Evolutionary conservation across 805 yeast genomes (phyloP).

Genomic region (Nakazawaea peltata): DNA sequence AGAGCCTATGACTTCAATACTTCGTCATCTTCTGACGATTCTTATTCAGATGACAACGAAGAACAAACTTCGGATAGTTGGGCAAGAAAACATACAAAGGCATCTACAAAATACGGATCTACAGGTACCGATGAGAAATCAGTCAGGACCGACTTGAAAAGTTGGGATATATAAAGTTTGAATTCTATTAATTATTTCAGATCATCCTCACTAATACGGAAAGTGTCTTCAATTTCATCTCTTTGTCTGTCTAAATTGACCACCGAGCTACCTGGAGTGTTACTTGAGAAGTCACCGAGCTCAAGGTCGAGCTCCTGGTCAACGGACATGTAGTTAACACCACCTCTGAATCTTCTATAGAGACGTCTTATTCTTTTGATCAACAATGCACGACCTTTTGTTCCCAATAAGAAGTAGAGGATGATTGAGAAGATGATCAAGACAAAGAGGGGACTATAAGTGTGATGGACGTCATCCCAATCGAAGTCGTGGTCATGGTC

Average conservation of each 20-base stretch:
- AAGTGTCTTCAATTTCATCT: conserved; percentile 13
- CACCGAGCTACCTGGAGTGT: conserved; percentile 5
- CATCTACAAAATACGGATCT: too few relatives aligned
- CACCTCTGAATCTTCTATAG: too few relatives aligned
- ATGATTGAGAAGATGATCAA: neutral
- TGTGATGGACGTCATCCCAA: conserved; percentile 14
- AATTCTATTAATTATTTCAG: neutral
- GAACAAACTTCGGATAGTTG: too few relatives aligned
- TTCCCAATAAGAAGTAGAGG: conserved; percentile 7
- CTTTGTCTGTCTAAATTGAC: conserved; percentile 14
- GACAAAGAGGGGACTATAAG: neutral
- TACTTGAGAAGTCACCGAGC: neutral
- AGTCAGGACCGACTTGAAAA: conserved; percentile 27
- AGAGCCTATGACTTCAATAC: too few relatives aligned
- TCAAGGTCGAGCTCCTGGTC: neutral
- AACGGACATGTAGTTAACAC: too few relatives aligned
- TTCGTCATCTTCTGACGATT: too few relatives aligned
- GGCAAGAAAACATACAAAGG: too few relatives aligned
- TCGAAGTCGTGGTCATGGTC: conserved; percentile 12
- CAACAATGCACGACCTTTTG: conserved; percentile 5
- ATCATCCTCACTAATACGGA: conserved; percentile 9
- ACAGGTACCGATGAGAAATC: conserved; percentile 22
- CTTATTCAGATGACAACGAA: too few relatives aligned
- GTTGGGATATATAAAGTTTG: conserved; percentile 27
- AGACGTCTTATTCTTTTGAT: too few relatives aligned